Conservation (phyloP, 2,329 filamentous ascomycete species). For the Aspergillus japonicus region DNA sequence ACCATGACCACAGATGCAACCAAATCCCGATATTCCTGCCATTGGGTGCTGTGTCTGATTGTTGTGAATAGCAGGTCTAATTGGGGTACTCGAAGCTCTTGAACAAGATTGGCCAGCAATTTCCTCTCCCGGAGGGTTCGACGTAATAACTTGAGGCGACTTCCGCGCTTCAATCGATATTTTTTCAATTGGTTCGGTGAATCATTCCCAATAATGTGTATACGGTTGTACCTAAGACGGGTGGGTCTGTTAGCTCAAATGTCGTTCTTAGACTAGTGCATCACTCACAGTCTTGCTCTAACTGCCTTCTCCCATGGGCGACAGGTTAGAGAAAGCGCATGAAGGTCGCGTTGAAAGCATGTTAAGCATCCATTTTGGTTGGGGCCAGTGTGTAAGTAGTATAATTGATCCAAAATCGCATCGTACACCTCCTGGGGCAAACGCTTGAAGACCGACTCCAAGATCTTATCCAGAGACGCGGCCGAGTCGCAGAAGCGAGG, state of each 20-base stretch:
- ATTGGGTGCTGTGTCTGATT: conserved; percentile 40
- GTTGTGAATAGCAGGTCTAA: conserved; percentile 44
- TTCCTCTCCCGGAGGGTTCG: conserved; percentile 54
- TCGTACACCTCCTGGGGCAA: conserved; percentile 57
- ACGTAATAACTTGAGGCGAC: conserved; percentile 54
- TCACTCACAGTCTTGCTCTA: conserved; percentile 50
- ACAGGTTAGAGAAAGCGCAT: conserved; percentile 54
- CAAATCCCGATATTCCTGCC: conserved; percentile 52
- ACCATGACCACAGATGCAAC: conserved; percentile 59
- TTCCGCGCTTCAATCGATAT: conserved; percentile 50
- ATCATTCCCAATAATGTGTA: conserved; percentile 51
- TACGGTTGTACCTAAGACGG: conserved; percentile 47
- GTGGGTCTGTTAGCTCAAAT: conserved; percentile 12
- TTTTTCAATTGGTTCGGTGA: conserved; percentile 48
- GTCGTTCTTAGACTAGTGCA: neutral
- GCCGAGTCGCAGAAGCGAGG: conserved; percentile 41
- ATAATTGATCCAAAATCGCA: conserved; percentile 53
- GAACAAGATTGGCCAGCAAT: conserved; percentile 52
- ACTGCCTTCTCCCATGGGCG: conserved; percentile 57
- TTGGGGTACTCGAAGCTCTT: conserved; percentile 54
- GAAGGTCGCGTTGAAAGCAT: conserved; percentile 56
- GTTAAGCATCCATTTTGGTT: conserved; percentile 49
- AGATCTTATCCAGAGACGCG: conserved; percentile 34
- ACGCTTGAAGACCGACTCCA: conserved; percentile 41
- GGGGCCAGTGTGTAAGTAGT: conserved; percentile 44